Conservation (phyloP, 2,329 filamentous ascomycete species). For the Diaporthe aspalathi region DNA sequence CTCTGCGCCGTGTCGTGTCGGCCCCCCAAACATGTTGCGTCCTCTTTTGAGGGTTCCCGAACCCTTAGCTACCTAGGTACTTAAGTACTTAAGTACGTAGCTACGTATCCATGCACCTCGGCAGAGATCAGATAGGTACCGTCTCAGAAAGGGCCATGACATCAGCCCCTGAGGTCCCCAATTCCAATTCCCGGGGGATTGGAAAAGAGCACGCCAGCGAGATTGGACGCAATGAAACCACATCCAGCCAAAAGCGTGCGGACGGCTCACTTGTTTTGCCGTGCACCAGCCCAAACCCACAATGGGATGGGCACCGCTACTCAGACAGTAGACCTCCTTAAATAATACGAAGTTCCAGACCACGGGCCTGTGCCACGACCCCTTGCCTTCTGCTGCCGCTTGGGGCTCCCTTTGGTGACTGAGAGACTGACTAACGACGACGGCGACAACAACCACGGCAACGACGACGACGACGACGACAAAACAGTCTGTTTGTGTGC, state of each 20-base stretch:
- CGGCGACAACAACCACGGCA: background rate
- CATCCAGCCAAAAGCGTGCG: slow-evolving; percentile 2
- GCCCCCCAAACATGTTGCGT: too few relatives aligned
- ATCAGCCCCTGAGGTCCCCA: slow-evolving; percentile 26
- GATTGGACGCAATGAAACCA: slow-evolving; percentile 33
- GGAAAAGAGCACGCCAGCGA: slow-evolving; percentile 25
- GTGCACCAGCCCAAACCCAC: background rate
- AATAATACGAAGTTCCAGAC: slow-evolving; percentile 17
- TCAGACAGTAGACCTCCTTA: slow-evolving; percentile 24
- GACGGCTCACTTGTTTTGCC: background rate
- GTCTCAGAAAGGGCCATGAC: slow-evolving; percentile 25
- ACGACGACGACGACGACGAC: too few relatives aligned
- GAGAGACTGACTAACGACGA: background rate
- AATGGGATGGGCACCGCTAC: slow-evolving; percentile 6
- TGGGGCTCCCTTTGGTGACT: slow-evolving; percentile 7
- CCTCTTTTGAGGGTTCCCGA: background rate
- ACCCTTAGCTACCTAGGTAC: background rate
- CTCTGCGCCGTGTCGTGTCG: too few relatives aligned
- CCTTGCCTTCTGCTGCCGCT: background rate
- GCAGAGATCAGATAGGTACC: background rate
- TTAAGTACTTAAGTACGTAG: too few relatives aligned
- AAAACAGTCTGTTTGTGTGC: too few relatives aligned
- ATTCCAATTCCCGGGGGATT: background rate
- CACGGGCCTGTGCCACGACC: background rate
- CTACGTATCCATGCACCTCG: too few relatives aligned